Evolutionary conservation across 2,329 filamentous ascomycete species (phyloP), one percentile per base, ranked within the genome.

Genomic region (Thermoascus crustaceus): DNA sequence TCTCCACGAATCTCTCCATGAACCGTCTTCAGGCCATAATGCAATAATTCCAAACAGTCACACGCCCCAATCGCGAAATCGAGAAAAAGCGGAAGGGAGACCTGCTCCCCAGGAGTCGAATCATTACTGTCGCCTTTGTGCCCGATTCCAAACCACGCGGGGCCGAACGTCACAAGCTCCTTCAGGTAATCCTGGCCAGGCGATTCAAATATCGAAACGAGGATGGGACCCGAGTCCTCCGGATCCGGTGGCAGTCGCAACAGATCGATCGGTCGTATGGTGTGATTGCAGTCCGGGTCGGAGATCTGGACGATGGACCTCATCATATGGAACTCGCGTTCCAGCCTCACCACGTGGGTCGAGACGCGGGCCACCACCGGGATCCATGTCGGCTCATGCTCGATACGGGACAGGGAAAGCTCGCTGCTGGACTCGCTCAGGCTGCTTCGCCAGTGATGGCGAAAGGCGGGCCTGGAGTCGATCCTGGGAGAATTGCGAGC

Each of bases 1-100:
- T 96, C 89, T 4, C 80, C 84, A 18, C 89, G 76, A 33, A 96
- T 80, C 61, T 96, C 89, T 29, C 89, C 89, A 50, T 95, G 89
- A 1, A 94, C 81, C 38, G 87, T 78, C 41, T 85, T 81, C 39
- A 89, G 76, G 6, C 83, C 80, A 60, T 95, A 87, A 51, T 96
- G 89, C n/a, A 96, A 66, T 30, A 93, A 78, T 58, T 95, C 88
- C 31, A 94, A 64, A 53, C 85, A 93, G 57, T 93, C 78, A 4
- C 83, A 77, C 1, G 88, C 84, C 16, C 88, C 88, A 39, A 94
- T 85, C 19, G 88, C 89, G 54, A 95, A 95, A 51, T 94, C 82
- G 18, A 96, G 72, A 51, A 95, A 95, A 10, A 76, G 71, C 30
- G 82, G 72, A 4, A 95, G 66, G 30, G 80, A 78, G 27, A 91